Percentiles rank a stretch among this genome's conserved stretches.
These are phyloP conservation scores for Garcia nutans DNA, from an alignment of 345 rosid species.

Conservation along the genomic window DNA sequence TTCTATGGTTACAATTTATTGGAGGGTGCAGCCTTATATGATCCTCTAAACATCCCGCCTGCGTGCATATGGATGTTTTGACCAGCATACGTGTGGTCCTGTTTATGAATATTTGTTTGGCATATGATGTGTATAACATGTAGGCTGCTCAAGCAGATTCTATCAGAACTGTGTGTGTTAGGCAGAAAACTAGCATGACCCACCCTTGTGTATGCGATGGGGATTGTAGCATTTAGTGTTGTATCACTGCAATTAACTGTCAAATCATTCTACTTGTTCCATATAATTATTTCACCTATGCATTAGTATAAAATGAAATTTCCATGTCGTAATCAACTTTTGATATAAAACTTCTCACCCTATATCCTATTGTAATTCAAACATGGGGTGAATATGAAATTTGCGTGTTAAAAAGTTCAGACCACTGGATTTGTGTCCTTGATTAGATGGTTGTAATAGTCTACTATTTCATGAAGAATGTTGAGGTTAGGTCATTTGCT, in stretches of 20 bases:
- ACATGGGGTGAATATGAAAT: not conserved
- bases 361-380: too few species aligned
- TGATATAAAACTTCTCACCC: too few species aligned
- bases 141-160: not conserved
- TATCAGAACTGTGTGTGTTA: not conserved
- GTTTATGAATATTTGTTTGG: not conserved
- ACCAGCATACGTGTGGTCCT: not conserved
- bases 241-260: conserved; percentile 5
- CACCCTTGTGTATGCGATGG: not conserved
- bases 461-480: not conserved
- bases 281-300: not conserved
- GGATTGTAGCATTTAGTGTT: not conserved
- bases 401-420: not conserved
- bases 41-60: conserved; percentile 14
- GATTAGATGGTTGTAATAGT: too few species aligned
- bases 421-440: not conserved
- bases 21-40: not conserved
- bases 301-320: not conserved
- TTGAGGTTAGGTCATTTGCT: not conserved
- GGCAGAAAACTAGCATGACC: not conserved
- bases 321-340: not conserved
- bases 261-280: not conserved
- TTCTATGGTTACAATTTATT: not conserved
- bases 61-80: not conserved
- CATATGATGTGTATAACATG: not conserved